These are phyloP conservation scores for Psilocybe tampanensis DNA, from an alignment of 768 basidiomycete species.

Conservation along the genomic window DNA sequence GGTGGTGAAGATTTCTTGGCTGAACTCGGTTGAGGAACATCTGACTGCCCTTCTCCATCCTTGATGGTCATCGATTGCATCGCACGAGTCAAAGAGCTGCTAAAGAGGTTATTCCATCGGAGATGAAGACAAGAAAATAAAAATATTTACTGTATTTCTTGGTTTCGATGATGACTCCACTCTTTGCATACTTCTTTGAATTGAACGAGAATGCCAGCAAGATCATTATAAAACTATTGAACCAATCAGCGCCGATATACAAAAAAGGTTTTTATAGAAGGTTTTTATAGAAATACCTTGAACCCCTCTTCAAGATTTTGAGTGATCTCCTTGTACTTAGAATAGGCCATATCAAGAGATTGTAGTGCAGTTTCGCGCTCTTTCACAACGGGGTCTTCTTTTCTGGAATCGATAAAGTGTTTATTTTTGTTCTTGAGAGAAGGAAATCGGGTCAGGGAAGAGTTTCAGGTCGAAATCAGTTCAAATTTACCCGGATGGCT, in stretches of 20 bases:
- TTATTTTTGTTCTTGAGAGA: constrained; percentile 58
- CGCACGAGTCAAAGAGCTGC: constrained; percentile 44
- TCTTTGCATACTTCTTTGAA: constrained; percentile 77
- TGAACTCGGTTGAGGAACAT: background rate
- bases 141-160: constrained; percentile 70
- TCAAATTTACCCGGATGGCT: constrained; percentile 61
- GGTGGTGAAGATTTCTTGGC: constrained; percentile 8
- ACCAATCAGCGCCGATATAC: background rate
- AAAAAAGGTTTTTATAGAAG: constrained; percentile 9
- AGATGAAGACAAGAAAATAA: background rate
- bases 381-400: constrained; percentile 76
- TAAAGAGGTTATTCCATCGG: background rate
- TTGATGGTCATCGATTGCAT: constrained; percentile 39
- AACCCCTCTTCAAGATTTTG: constrained; percentile 88
- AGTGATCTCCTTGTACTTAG: constrained; percentile 84
- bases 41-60: constrained; percentile 16
- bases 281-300: constrained; percentile 50
- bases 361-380: constrained; percentile 83
- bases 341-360: constrained; percentile 81
- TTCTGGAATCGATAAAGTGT: constrained; percentile 73
- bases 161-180: constrained; percentile 73
- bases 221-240: constrained; percentile 87
- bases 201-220: constrained; percentile 68
- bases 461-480: background rate
- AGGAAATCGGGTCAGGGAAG: constrained; percentile 1